phyloP scores from a whole-genome alignment of 208 protist species.

The Wallacemonas collosoma region DNA sequence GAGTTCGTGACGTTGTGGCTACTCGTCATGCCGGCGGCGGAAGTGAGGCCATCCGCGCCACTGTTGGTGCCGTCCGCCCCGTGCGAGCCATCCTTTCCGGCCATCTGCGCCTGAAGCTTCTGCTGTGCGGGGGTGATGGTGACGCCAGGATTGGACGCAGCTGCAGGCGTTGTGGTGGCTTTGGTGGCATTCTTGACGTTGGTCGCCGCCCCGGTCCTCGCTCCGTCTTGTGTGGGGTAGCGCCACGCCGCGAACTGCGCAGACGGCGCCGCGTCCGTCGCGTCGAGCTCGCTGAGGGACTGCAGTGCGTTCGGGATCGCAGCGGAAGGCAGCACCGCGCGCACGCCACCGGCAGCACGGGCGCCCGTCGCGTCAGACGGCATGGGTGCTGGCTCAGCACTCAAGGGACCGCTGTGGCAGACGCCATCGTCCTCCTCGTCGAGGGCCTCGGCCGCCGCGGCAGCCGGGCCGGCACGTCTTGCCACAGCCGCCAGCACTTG shows the following conservation, averaged over 20 bases:
- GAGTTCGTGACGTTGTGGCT: conserved; percentile 2
- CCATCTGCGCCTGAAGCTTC: neutral
- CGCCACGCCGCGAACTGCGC: conserved; percentile 15
- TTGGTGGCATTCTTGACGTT: neutral
- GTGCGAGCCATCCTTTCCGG: neutral
- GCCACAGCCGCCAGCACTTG: neutral
- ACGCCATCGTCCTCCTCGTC: neutral
- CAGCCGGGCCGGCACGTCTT: conserved; percentile 16
- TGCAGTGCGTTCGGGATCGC: conserved; percentile 44
- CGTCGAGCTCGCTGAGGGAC: conserved; percentile 25
- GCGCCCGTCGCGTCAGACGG: neutral
- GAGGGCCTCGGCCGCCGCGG: conserved; percentile 4
- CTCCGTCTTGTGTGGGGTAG: neutral
- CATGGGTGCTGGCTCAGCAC: neutral
- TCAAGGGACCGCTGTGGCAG: neutral
- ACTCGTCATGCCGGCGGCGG: neutral
- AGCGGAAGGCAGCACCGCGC: conserved; percentile 29
- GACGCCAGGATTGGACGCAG: neutral
- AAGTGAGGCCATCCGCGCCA: conserved; percentile 6
- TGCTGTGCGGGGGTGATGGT: conserved; percentile 4
- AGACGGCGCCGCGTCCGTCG: neutral
- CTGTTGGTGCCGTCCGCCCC: neutral
- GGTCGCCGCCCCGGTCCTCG: neutral
- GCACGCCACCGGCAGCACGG: neutral
- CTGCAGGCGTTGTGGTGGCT: neutral